A percentile compares a stretch with the other conserved stretches of the same genome.
phyloP scores from a whole-genome alignment of 2,329 filamentous ascomycete species.

The Stagonosporopsis chrysanthemi region DNA sequence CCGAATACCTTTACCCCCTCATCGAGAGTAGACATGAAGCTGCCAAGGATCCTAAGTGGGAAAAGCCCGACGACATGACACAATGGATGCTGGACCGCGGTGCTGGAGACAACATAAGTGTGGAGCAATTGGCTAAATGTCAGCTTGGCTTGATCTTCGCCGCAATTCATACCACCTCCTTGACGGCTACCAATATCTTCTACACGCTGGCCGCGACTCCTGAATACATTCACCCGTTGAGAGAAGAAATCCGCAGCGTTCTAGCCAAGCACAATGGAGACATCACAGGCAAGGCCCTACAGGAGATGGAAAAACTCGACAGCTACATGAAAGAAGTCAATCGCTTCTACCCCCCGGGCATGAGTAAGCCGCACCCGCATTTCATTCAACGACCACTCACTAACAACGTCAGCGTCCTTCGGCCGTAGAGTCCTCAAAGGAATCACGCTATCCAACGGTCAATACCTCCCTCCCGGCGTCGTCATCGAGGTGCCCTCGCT shows the following conservation, averaged over 20 bases:
- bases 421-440: conserved; percentile 59
- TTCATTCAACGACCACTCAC: background rate
- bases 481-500: conserved; percentile 41
- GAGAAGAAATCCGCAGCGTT: conserved; percentile 53
- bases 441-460: conserved; percentile 63
- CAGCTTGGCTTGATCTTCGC: conserved; percentile 42
- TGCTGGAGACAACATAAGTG: conserved; percentile 14
- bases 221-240: conserved; percentile 53
- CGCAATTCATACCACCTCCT: conserved; percentile 42
- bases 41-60: conserved; percentile 37
- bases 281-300: conserved; percentile 40
- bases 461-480: conserved; percentile 52
- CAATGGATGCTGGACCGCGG: conserved; percentile 47
- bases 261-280: conserved; percentile 42
- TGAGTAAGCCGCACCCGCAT: conserved; percentile 27
- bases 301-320: conserved; percentile 48
- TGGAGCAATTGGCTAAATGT: conserved; percentile 4
- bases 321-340: conserved; percentile 48
- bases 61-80: conserved; percentile 49
- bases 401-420: conserved; percentile 51
- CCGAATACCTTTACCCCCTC: conserved; percentile 34
- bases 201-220: conserved; percentile 44
- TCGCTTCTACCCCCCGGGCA: conserved; percentile 34
- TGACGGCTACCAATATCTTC: conserved; percentile 38
- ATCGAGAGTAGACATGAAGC: conserved; percentile 33